These are phyloP conservation scores for Cutaneotrichosporon sp. DNA, from an alignment of 1,284 basidiomycete genomes.

Conservation along the genomic window DNA sequence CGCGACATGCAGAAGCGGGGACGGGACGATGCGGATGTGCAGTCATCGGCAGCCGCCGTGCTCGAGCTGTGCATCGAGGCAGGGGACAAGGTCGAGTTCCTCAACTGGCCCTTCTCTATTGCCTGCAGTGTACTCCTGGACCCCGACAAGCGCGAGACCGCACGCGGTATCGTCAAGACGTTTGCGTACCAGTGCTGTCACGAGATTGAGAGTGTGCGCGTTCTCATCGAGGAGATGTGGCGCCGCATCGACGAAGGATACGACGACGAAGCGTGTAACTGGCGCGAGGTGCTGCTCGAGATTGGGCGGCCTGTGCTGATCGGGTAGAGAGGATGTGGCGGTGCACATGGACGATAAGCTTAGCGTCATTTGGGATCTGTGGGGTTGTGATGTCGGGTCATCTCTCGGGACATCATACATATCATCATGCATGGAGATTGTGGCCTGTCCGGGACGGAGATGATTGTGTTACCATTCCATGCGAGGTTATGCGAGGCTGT, in stretches of 20 bases:
- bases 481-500: no score
- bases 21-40: slow-evolving; percentile 32
- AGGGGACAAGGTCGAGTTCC: slow-evolving; percentile 47
- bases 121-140: slow-evolving; percentile 33
- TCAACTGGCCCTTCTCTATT: slow-evolving; percentile 47
- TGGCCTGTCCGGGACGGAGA: not conserved
- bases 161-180: slow-evolving; percentile 34
- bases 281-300: slow-evolving; percentile 43
- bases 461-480: no score
- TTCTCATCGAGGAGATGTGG: slow-evolving; percentile 46
- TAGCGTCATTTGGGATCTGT: not conserved
- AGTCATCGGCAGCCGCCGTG: slow-evolving; percentile 34
- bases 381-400: not conserved
- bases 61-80: slow-evolving; percentile 38
- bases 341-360: not conserved
- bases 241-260: slow-evolving; percentile 40
- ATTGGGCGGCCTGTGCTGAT: slow-evolving; percentile 40
- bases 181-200: slow-evolving; percentile 46
- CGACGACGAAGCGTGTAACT: slow-evolving; percentile 42
- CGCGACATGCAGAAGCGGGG: slow-evolving; percentile 33
- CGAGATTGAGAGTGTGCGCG: slow-evolving; percentile 36
- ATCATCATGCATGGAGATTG: not conserved
- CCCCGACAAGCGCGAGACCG: slow-evolving; percentile 28
- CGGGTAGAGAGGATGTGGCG: slow-evolving; percentile 22
- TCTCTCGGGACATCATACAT: no score